Conservation (phyloP, 495 filamentous ascomycete genomes). For the Hyaloscypha bicolor region DNA sequence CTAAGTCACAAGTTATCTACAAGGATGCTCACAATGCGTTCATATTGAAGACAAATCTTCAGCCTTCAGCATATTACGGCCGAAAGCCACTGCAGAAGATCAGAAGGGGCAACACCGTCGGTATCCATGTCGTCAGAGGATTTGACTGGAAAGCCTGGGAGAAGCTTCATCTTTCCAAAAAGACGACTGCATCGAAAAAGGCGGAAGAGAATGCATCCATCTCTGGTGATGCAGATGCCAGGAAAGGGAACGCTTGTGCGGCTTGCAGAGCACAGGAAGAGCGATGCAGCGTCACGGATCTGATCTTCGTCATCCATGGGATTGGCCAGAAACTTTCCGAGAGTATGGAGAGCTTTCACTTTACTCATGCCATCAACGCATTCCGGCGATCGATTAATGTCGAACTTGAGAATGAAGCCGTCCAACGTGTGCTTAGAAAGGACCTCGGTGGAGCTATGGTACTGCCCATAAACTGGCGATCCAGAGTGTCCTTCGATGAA, state of each 20-base stretch:
- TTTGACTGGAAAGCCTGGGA: constrained; percentile 81
- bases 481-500: constrained; percentile 82
- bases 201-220: constrained; percentile 49
- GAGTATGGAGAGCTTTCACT: constrained; percentile 92
- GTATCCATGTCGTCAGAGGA: constrained; percentile 83
- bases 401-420: constrained; percentile 71
- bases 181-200: constrained; percentile 47
- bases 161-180: constrained; percentile 66
- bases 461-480: constrained; percentile 80
- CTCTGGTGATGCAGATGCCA: constrained; percentile 31
- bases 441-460: constrained; percentile 63
- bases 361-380: constrained; percentile 91
- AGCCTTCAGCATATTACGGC: constrained; percentile 79
- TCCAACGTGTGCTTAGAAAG: constrained; percentile 72
- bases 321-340: constrained; percentile 98
- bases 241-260: constrained; percentile 35
- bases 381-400: constrained; percentile 87
- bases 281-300: constrained; percentile 76
- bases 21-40: constrained; percentile 74
- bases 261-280: constrained; percentile 61
- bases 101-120: constrained; percentile 77
- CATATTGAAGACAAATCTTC: constrained; percentile 74
- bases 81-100: constrained; percentile 81
- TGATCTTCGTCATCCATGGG: constrained; percentile 89
- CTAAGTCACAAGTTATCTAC: constrained; percentile 79